These are phyloP conservation scores for Phytophthora pinifolia DNA, from an alignment of 352 stramenopile species.

Conservation along the genomic window DNA sequence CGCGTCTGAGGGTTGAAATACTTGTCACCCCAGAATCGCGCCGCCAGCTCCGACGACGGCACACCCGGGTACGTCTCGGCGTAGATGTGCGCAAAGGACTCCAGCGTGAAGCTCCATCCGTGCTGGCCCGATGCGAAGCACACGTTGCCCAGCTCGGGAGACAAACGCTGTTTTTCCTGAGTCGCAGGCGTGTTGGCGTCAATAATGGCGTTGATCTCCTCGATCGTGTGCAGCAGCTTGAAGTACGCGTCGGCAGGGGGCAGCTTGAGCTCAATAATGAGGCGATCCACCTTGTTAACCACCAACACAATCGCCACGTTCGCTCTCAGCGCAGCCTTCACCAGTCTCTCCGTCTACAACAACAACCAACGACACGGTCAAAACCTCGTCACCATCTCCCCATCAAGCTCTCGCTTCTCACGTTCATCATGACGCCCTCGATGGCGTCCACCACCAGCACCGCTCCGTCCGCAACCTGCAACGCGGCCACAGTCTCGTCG, in stretches of 20 bases:
- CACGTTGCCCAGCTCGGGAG: slow-evolving; percentile 96
- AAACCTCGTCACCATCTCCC: not conserved
- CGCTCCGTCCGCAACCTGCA: slow-evolving; percentile 94
- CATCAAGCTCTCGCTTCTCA: slow-evolving; percentile 25
- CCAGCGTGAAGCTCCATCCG: slow-evolving; percentile 97
- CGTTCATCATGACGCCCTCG: slow-evolving; percentile 98
- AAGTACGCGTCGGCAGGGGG: slow-evolving; percentile 97
- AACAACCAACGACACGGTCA: slow-evolving; percentile 6
- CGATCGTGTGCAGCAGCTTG: slow-evolving; percentile 97
- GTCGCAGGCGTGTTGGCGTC: slow-evolving; percentile 55
- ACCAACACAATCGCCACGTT: slow-evolving; percentile 91
- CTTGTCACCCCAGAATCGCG: slow-evolving; percentile 96
- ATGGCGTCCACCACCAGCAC: slow-evolving; percentile 97
- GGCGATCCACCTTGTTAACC: slow-evolving; percentile 98
- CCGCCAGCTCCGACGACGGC: slow-evolving; percentile 82
- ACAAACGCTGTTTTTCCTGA: slow-evolving; percentile 65
- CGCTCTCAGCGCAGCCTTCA: slow-evolving; percentile 92
- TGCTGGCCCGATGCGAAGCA: slow-evolving; percentile 96
- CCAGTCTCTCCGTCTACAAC: slow-evolving; percentile 92
- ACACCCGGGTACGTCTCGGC: slow-evolving; percentile 75
- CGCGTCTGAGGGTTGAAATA: slow-evolving; percentile 94
- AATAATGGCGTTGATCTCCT: slow-evolving; percentile 96
- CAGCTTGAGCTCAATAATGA: slow-evolving; percentile 99
- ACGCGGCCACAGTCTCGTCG: slow-evolving; percentile 93
- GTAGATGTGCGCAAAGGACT: slow-evolving; percentile 94